A percentile compares a stretch with the other conserved stretches of the same genome.
Conservation (phyloP, 805 yeast genomes). For the Ogataea corticis region DNA sequence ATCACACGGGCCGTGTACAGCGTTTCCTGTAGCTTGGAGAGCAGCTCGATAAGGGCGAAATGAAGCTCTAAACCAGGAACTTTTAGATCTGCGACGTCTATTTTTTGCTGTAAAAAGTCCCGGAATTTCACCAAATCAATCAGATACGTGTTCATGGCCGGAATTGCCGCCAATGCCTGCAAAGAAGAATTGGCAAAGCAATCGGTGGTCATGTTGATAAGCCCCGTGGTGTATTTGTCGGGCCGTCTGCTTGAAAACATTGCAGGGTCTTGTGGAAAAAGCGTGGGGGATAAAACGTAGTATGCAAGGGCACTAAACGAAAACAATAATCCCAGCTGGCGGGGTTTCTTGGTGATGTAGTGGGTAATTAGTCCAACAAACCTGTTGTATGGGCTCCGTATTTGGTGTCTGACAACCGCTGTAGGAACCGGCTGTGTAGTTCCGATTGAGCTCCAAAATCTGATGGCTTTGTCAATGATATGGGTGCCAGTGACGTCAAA, state of each 20-base stretch:
- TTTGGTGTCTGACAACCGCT: background rate
- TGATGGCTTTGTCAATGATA: constrained; percentile 6
- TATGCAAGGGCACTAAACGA: constrained; percentile 6
- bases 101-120: constrained; percentile 15
- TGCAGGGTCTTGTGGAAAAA: constrained; percentile 13
- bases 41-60: constrained; percentile 50
- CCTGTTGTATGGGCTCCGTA: background rate
- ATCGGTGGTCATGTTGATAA: constrained; percentile 79
- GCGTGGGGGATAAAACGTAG: constrained; percentile 20
- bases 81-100: background rate
- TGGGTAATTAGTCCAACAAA: background rate
- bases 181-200: constrained; percentile 90
- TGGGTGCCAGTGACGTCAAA: background rate
- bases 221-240: constrained; percentile 77
- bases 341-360: background rate
- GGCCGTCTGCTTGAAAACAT: constrained; percentile 46
- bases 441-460: constrained; percentile 4
- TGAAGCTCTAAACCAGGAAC: constrained; percentile 54
- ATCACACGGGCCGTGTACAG: constrained; percentile 51
- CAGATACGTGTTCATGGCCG: constrained; percentile 58
- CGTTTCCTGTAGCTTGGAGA: constrained; percentile 63
- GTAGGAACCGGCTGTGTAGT: background rate
- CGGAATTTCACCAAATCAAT: constrained; percentile 38
- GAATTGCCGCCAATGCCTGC: constrained; percentile 72
- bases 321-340: constrained; percentile 1